Percentiles rank a stretch among this genome's conserved stretches.
Evolutionary conservation across 768 basidiomycete species (phyloP).

Genomic region (Boletus reticulatus): DNA sequence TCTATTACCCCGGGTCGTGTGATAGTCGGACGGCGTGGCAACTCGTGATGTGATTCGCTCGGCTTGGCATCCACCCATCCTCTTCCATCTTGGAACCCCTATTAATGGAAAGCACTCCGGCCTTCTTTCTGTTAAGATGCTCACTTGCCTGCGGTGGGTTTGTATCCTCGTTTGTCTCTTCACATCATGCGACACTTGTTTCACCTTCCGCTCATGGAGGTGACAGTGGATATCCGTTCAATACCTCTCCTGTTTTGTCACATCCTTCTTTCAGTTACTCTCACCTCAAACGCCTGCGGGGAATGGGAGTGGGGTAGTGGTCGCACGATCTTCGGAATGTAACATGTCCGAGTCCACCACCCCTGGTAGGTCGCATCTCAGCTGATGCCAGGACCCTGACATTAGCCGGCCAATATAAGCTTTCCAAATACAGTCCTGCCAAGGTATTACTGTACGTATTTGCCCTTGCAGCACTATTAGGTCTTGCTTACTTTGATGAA

Average conservation of each 20-base stretch:
- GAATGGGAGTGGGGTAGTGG: background rate
- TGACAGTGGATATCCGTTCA: constrained; percentile 2
- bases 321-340: background rate
- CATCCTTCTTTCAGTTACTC: constrained; percentile 1
- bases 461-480: constrained; percentile 19
- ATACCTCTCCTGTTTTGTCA: constrained; percentile 3
- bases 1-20: constrained; percentile 33
- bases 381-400: constrained; percentile 5
- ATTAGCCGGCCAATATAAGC: constrained; percentile 1
- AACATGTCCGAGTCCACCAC: background rate
- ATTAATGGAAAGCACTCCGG: background rate
- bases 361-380: constrained; percentile 4
- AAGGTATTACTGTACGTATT: constrained; percentile 27
- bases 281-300: constrained; percentile 1
- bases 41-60: constrained; percentile 8
- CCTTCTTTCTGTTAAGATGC: constrained; percentile 7
- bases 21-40: constrained; percentile 10
- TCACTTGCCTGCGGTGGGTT: background rate
- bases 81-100: constrained; percentile 7
- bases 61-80: constrained; percentile 1
- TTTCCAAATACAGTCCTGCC: constrained; percentile 20
- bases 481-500: constrained; percentile 7
- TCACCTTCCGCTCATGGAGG: background rate
- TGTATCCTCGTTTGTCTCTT: background rate
- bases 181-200: constrained; percentile 6